Base-by-base conservation (phyloP, 352 stramenopile genomes). In the Pythium pyrilobum region DNA sequence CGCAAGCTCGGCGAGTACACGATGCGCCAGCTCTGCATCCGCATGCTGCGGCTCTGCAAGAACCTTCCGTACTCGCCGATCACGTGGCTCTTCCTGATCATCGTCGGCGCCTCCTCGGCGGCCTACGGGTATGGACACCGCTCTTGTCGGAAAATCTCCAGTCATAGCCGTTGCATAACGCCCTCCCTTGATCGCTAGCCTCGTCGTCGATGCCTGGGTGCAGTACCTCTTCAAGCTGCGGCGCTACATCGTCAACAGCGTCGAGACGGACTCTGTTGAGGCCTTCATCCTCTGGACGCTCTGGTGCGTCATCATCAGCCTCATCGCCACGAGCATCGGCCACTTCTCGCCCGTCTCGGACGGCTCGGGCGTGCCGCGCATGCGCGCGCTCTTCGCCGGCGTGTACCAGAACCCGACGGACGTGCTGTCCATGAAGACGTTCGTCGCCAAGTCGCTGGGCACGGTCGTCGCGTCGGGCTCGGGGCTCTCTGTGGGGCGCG, bases 41-140 rank as follows among this genome's bases (percentile, higher is more conserved):
- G 62, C 4, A 83, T 72, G 33, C 72, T 89, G 11, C 62, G 64
- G 27, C 38, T 91, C 39, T 91, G 78, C 64, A 86, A 85, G 51
- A 81, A 87, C 47, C 41, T 93, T n/a, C 81, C 83, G 20, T 84
- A 90, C 41, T 93, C 83, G 27, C 83, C 78, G 1, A 79, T 89
- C 24, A 93, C 77, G 47, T 93, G 82, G 82, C 62, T 90, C 18
- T 93, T 85, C 36, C 58, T 93, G 32, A 67, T 75, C 31, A 64
- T 85, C 7, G 54, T 93, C 9, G 78, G 82, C 8, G 62, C 57
- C 2, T 49, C 87, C 42, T 72, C 78, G 15, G 81, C 81, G 31
- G 37, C 85, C 12, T 87, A 85, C 47, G 80, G 77, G 81, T 92
- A 69, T 31, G 15, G 9, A 8, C 8, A 36, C 8, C 31, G 8